Conservation (phyloP, 768 basidiomycete genomes). For the Tricholomella constricta region DNA sequence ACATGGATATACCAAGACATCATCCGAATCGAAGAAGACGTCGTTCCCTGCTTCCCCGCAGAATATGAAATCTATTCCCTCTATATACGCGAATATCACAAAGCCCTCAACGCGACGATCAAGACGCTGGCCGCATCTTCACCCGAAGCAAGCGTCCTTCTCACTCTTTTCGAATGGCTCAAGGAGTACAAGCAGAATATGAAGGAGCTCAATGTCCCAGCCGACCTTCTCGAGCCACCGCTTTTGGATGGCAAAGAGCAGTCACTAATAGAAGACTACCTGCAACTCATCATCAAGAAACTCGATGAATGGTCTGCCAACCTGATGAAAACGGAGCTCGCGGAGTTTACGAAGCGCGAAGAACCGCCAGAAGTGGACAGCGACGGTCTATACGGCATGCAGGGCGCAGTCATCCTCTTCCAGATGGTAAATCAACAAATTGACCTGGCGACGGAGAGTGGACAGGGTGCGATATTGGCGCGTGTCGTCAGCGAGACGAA, state of each 20-base stretch:
- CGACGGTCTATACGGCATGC: constrained; percentile 88
- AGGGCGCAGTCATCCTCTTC: constrained; percentile 94
- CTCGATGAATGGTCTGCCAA: constrained; percentile 97
- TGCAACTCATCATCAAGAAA: constrained; percentile 89
- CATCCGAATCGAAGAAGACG: constrained; percentile 87
- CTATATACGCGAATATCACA: constrained; percentile 90
- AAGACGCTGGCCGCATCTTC: constrained; percentile 68
- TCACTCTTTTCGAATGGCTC: constrained; percentile 89
- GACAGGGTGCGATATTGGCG: constrained; percentile 90
- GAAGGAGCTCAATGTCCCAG: constrained; percentile 87
- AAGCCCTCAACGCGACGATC: constrained; percentile 73
- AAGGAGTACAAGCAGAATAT: constrained; percentile 95
- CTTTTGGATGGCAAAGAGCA: constrained; percentile 96
- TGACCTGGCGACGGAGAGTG: constrained; percentile 93
- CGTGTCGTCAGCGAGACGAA: constrained; percentile 87
- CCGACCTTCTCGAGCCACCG: constrained; percentile 83
- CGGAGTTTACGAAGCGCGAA: constrained; percentile 79
- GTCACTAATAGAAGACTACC: constrained; percentile 91
- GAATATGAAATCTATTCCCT: constrained; percentile 88
- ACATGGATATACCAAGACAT: constrained; percentile 96
- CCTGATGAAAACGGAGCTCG: constrained; percentile 87
- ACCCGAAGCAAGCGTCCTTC: constrained; percentile 85
- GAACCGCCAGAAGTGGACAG: constrained; percentile 88
- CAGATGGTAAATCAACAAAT: constrained; percentile 98
- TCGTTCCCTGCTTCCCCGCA: constrained; percentile 88